Conservation (phyloP, 306 rosid genomes). For the Prunus salicina region DNA sequence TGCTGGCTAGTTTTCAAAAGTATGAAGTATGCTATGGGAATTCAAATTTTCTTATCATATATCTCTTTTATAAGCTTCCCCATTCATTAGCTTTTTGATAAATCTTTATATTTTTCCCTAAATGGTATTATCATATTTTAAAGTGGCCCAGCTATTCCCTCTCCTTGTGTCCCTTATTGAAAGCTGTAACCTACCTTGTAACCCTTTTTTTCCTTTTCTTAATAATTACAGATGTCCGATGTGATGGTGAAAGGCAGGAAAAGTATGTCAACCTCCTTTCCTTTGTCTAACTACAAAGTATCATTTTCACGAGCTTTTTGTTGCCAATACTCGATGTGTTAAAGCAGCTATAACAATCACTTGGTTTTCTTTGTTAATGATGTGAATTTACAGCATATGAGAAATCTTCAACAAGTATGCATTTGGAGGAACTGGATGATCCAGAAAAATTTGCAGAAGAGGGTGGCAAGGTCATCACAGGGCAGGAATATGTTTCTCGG, state of each 20-base stretch:
- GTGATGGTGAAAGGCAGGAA: conserved; percentile 69
- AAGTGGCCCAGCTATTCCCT: neutral
- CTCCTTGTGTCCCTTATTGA: neutral
- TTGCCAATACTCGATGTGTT: neutral
- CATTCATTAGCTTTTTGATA: neutral
- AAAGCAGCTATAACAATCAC: conserved; percentile 13
- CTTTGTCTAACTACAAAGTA: conserved; percentile 5
- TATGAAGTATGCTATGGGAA: neutral
- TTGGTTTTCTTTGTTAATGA: conserved; percentile 16
- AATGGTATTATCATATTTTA: neutral
- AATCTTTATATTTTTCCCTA: neutral
- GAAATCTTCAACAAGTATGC: conserved; percentile 66
- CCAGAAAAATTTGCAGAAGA: conserved; percentile 62
- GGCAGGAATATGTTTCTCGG: conserved; percentile 81
- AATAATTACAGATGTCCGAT: conserved; percentile 64
- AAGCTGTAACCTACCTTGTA: neutral
- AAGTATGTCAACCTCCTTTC: conserved; percentile 49
- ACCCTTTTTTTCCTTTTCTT: conserved; percentile 8
- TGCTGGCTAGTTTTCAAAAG: neutral
- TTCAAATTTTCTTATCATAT: neutral
- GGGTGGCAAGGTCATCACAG: conserved; percentile 62
- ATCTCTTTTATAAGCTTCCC: neutral
- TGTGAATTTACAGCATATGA: conserved; percentile 56
- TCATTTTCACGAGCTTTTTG: neutral
- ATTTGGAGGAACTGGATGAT: conserved; percentile 78